These are phyloP conservation scores for Aspergillus japonicus DNA, from an alignment of 2,329 filamentous ascomycete genomes.

Conservation along the genomic window DNA sequence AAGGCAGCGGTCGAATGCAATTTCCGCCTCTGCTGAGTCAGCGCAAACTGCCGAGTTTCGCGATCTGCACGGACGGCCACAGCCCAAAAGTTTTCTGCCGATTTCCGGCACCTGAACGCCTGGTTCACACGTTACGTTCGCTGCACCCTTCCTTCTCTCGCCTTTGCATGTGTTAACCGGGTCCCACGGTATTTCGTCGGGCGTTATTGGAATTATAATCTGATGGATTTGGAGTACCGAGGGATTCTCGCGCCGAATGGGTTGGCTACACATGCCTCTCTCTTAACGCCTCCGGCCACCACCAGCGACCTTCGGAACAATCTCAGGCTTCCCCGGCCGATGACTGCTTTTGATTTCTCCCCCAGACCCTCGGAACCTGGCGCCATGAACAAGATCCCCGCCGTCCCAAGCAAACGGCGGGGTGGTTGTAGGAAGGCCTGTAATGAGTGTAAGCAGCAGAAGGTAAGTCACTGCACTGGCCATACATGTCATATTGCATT, in stretches of 20 bases:
- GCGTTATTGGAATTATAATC: conserved; percentile 28
- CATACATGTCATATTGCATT: not conserved
- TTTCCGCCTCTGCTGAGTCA: conserved; percentile 11
- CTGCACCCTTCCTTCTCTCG: conserved; percentile 23
- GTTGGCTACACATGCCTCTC: conserved; percentile 24
- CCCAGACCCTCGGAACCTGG: conserved; percentile 33
- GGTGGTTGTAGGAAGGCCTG: conserved; percentile 50
- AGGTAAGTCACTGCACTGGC: conserved; percentile 46
- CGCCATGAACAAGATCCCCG: conserved; percentile 42
- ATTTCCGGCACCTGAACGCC: conserved; percentile 37
- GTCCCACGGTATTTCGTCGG: conserved; percentile 29
- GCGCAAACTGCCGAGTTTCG: conserved; percentile 30
- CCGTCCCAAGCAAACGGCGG: conserved; percentile 46
- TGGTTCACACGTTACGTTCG: conserved; percentile 17
- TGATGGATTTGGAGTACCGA: conserved; percentile 39
- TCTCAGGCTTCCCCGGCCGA: conserved; percentile 32
- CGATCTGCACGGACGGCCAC: conserved; percentile 5
- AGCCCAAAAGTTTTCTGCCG: conserved; percentile 33
- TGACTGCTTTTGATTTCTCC: conserved; percentile 30
- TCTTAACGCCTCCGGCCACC: conserved; percentile 29
- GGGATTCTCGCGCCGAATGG: conserved; percentile 37
- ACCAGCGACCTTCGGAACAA: conserved; percentile 37
- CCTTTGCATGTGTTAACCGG: conserved; percentile 23
- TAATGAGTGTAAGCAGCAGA: conserved; percentile 68
- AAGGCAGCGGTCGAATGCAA: too few species aligned